Conservation (phyloP, 352 stramenopile species). For the Phytophthora pistaciae region DNA sequence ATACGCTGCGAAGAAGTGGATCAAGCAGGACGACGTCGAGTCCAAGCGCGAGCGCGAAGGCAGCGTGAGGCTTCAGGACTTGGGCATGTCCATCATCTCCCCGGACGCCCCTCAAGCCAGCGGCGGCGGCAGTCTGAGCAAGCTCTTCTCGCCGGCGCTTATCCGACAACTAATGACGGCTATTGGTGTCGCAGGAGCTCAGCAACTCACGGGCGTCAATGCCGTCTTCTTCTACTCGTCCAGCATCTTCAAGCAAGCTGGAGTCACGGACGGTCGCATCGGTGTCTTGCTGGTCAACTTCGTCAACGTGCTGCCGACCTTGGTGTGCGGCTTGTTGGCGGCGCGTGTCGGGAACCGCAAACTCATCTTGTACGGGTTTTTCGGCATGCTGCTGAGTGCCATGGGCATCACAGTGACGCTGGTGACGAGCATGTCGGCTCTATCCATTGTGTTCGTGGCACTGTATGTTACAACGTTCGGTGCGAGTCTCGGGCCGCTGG, state of each 20-base stretch:
- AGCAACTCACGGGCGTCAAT: constrained; percentile 72
- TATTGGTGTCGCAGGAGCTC: constrained; percentile 45
- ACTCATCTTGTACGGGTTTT: constrained; percentile 53
- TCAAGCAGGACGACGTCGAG: constrained; percentile 26
- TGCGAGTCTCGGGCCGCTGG: constrained; percentile 58
- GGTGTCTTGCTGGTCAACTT: constrained; percentile 61
- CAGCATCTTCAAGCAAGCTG: constrained; percentile 60
- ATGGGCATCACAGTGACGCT: constrained; percentile 58
- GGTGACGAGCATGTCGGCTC: constrained; percentile 23
- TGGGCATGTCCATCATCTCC: constrained; percentile 24
- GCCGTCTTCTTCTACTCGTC: constrained; percentile 81
- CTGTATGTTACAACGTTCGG: constrained; percentile 56
- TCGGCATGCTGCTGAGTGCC: constrained; percentile 53
- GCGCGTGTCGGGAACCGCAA: constrained; percentile 49
- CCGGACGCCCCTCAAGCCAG: constrained; percentile 28
- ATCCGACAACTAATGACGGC: constrained; percentile 53
- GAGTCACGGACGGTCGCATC: constrained; percentile 58
- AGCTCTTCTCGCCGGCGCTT: constrained; percentile 27
- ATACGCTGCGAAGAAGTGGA: constrained; percentile 28
- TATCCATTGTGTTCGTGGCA: constrained; percentile 58
- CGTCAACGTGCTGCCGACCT: constrained; percentile 59
- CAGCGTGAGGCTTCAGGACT: constrained; percentile 22
- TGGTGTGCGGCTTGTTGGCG: constrained; percentile 43
- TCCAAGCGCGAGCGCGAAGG: constrained; percentile 20
- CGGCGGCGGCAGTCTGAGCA: constrained; percentile 8